These are phyloP conservation scores for Aspergillus glaucus DNA, from an alignment of 2,329 filamentous ascomycete genomes.

Conservation along the genomic window DNA sequence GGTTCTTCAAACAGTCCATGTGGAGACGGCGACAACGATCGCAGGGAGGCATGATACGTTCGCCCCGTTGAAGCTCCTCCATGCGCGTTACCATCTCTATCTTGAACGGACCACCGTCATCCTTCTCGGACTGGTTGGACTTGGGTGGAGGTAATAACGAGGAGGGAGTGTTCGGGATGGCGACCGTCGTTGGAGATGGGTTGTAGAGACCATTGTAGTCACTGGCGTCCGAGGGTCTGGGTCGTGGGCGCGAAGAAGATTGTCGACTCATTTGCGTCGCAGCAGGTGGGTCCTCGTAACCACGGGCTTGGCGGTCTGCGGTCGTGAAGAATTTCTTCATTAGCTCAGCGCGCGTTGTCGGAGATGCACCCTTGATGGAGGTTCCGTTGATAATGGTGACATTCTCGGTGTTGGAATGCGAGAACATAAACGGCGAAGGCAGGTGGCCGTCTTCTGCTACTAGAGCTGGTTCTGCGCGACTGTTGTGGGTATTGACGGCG, in stretches of 20 bases:
- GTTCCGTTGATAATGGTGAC: slow-evolving; percentile 44
- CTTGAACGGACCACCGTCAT: slow-evolving; percentile 55
- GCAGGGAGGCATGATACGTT: slow-evolving; percentile 72
- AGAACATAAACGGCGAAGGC: slow-evolving; percentile 34
- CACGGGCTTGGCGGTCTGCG: slow-evolving; percentile 46
- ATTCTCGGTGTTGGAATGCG: slow-evolving; percentile 39
- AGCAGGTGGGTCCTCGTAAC: slow-evolving; percentile 24
- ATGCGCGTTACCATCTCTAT: slow-evolving; percentile 66
- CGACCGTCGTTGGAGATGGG: slow-evolving; percentile 41
- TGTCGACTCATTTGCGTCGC: slow-evolving; percentile 17
- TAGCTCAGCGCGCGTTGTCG: slow-evolving; percentile 53
- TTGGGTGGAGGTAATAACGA: slow-evolving; percentile 46
- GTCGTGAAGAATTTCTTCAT: slow-evolving; percentile 59
- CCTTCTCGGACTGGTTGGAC: slow-evolving; percentile 43
- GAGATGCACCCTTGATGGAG: slow-evolving; percentile 48
- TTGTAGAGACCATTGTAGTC: slow-evolving; percentile 37
- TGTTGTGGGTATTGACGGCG: slow-evolving; percentile 51
- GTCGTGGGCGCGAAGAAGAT: slow-evolving; percentile 22
- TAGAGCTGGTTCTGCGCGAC: slow-evolving; percentile 30
- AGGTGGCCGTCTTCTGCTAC: slow-evolving; percentile 24
- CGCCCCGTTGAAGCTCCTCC: slow-evolving; percentile 67
- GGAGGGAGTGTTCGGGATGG: slow-evolving; percentile 51
- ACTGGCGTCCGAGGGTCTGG: slow-evolving; percentile 25
- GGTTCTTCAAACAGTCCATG: slow-evolving; percentile 76
- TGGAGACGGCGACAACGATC: slow-evolving; percentile 74